Base-by-base conservation (phyloP, 1,284 basidiomycete genomes). In the Ustilago hordei region DNA sequence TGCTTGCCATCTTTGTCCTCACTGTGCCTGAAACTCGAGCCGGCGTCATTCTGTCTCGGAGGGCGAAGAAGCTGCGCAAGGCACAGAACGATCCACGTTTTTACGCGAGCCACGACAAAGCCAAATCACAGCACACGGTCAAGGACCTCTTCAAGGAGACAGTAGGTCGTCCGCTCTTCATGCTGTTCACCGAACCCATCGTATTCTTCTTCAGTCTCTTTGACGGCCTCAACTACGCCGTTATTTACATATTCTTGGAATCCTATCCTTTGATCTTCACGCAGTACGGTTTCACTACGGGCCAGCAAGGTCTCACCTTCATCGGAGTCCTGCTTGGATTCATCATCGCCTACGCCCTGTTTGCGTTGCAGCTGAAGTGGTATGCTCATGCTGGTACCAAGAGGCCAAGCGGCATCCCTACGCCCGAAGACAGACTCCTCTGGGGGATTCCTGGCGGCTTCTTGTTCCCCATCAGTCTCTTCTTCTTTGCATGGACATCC, bases 221-320 rank as follows among this genome's bases (percentile, higher is more conserved):
- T 52, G 78, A 84, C 43, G 69, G 75, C 3, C 39, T 73, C 39
- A 83, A 82, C 56, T 84, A 83, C 59, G 64, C 69, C 12, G 80
- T 87, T 3, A 84, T 87, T 28, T 87, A 87, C 79, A 82, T 84
- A 53, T 85, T 86, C 70, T 82, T 87, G 67, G 85, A 85, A 58
- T 79, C 86, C 6, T 84, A 85, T 73, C 85, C 87, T 1, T 78
- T 86, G 53, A 82, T 88, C 53, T 87, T 86, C 60, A 52, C 34
- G 11, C 77, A 83, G n/a, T 80, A 71, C 35, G 65, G 67, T 28
- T 84, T 81, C 63, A 62, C 56, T 28, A 52, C 55, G 2, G 71
- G 76, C 4, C 61, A 76, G 48, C 71, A 76, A 43, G 77, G 78
- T 23, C 55, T 84, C 11, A 66, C 80, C 5, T 82, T 84, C 63